A percentile compares a stretch with the other conserved stretches of the same genome.
phyloP scores from a whole-genome alignment of 2,329 filamentous ascomycete species.

The Pseudogymnoascus sp. region DNA sequence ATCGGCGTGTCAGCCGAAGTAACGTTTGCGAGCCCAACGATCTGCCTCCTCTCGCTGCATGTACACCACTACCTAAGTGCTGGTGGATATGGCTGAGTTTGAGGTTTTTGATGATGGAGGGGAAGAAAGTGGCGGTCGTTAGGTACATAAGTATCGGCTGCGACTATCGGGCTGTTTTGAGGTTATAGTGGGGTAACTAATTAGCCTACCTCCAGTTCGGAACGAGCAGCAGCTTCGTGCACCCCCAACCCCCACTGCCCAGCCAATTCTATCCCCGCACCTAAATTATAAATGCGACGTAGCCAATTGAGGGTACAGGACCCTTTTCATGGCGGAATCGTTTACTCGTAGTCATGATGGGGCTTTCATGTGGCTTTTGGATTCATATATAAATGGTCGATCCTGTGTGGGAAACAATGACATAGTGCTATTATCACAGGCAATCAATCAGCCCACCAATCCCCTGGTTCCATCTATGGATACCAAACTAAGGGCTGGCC shows the following conservation, averaged over 20 bases:
- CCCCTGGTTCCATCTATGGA: not conserved
- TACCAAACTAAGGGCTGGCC: not conserved
- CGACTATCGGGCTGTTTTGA: slow-evolving; percentile 9
- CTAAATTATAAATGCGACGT: not conserved
- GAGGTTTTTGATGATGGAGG: slow-evolving; percentile 11
- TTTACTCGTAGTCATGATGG: not conserved
- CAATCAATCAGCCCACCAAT: slow-evolving; percentile 5
- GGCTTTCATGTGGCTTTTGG: not conserved
- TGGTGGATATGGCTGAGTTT: slow-evolving; percentile 1
- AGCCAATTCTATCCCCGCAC: not conserved
- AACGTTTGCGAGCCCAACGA: slow-evolving; percentile 38
- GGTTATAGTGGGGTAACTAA: slow-evolving; percentile 11
- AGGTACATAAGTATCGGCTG: slow-evolving; percentile 6
- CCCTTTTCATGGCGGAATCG: not conserved
- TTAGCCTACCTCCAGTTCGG: slow-evolving; percentile 8
- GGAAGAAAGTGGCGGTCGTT: slow-evolving; percentile 11
- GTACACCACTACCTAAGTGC: slow-evolving; percentile 25
- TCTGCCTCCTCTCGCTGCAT: slow-evolving; percentile 47
- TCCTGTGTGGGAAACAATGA: not conserved
- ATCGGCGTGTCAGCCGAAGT: slow-evolving; percentile 32
- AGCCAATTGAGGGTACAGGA: not conserved
- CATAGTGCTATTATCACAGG: slow-evolving; percentile 8
- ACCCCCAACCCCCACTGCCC: not conserved
- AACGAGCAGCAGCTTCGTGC: not conserved
- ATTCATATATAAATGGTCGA: slow-evolving; percentile 3